phyloP scores from a whole-genome alignment of 1,284 basidiomycete species.

The Cryptococcus sp. region DNA sequence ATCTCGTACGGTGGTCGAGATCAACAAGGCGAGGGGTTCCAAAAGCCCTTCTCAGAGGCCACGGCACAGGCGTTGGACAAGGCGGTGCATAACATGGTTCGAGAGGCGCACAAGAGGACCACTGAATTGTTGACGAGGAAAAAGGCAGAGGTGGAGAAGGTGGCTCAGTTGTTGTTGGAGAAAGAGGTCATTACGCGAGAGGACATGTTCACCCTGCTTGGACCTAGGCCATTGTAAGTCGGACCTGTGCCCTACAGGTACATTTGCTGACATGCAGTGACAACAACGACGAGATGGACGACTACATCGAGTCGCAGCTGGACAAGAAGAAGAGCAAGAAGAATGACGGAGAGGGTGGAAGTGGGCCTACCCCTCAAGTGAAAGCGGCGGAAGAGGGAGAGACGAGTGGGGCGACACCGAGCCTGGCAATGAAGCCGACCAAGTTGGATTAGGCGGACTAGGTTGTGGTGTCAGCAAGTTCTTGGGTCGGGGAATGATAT shows the following conservation, averaged over 20 bases:
- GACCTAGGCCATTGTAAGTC: conserved; percentile 37
- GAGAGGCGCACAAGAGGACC: conserved; percentile 78
- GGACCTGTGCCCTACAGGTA: conserved; percentile 34
- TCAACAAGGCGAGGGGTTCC: conserved; percentile 79
- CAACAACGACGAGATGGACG: conserved; percentile 84
- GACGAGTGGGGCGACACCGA: conserved; percentile 7
- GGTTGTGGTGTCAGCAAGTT: too few species aligned
- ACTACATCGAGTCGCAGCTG: conserved; percentile 65
- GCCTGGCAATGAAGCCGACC: conserved; percentile 18
- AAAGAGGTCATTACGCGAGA: conserved; percentile 89
- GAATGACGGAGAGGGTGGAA: conserved; percentile 3
- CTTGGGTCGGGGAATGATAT: too few species aligned
- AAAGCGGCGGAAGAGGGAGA: conserved; percentile 4
- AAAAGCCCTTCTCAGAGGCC: conserved; percentile 96
- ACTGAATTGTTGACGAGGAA: conserved; percentile 75
- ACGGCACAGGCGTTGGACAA: conserved; percentile 89
- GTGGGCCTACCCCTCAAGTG: conserved; percentile 17
- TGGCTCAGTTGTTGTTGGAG: conserved; percentile 80
- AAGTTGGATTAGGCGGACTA: conserved; percentile 6
- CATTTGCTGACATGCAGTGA: conserved; percentile 59
- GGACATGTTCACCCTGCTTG: conserved; percentile 42
- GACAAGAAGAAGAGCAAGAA: conserved; percentile 34
- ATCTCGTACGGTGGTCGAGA: conserved; percentile 88
- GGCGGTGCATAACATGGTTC: conserved; percentile 91
- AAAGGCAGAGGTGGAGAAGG: conserved; percentile 85